Evolutionary conservation across 2,329 filamentous ascomycete species (phyloP), one percentile per base, ranked within the genome.

Genomic region (Fusarium sacchari): DNA sequence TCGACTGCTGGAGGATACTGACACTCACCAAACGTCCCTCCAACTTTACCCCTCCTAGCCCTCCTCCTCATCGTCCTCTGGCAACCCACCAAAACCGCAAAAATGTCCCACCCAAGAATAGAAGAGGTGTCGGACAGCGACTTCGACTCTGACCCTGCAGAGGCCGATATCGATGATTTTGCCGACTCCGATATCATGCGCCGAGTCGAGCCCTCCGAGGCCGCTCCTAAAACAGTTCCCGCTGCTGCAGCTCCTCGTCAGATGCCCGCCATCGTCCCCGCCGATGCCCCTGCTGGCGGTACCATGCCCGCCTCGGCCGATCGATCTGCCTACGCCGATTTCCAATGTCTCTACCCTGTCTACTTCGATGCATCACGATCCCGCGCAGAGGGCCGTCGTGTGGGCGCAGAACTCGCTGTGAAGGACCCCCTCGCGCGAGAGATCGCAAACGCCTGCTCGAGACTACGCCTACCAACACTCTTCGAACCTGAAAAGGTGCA

Each of bases 401-500:
- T 98, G 14, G 85, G 90, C 57, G 84, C 87, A 59, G 85, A 89
- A 57, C 88, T 94, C 12, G 96, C 95, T 2, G 93, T 98, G 10
- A 81, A 86, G 64, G 97, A 96, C 84, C 96, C 96, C 34, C 88
- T 99, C 46, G 96, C 96, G 13, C 90, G 93, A 78, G 94, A 96
- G 79, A 95, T 99, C 80, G 92, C 95, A 49, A 92, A 94, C 80
- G 96, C 95, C n/a, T 93, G 93, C 82, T 91, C 91, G 46, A 84
- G 87, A 50, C 88, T 97, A 68, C 89, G 92, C 36, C 85, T 94
- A 40, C 88, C 89, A 70, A 91, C 92, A 47, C 91, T 96, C 13
- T 93, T 98, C 81, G 96, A 99, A 84, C 94, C 95, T 3, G 93
- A 93, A 80, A 97, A 97, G 86, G 89, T 91, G 69, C 96, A 99